phyloP scores from a whole-genome alignment of 208 protist genomes.

The Acanthamoeba lenticulata region DNA sequence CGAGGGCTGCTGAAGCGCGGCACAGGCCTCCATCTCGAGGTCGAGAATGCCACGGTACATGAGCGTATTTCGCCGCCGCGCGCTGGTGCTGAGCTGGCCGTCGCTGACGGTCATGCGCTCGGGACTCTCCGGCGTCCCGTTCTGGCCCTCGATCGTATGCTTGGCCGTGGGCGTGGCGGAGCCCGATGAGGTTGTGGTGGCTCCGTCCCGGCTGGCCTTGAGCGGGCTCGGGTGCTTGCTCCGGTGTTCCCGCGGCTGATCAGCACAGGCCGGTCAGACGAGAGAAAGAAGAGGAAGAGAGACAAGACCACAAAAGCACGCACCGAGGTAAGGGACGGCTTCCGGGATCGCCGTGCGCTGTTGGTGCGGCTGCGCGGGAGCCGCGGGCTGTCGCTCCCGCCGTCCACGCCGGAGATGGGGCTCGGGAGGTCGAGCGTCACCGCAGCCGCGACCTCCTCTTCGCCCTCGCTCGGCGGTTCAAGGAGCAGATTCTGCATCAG shows the following conservation, averaged over 20 bases:
- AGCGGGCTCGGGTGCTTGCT: neutral
- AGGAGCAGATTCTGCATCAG: slow-evolving; percentile 29
- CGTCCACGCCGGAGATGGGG: neutral
- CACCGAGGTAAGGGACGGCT: neutral
- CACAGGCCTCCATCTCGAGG: neutral
- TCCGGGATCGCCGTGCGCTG: neutral
- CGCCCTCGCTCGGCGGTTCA: neutral
- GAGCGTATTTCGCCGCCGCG: neutral
- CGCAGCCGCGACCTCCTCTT: neutral
- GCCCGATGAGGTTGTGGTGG: too few species aligned
- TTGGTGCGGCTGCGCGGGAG: neutral
- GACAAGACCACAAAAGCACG: neutral
- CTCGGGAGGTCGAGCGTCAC: neutral
- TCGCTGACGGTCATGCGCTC: neutral
- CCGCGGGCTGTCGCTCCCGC: neutral
- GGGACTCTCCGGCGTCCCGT: neutral
- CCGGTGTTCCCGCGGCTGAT: neutral
- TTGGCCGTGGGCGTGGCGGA: neutral
- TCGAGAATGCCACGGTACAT: neutral
- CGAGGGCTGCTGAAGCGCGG: neutral
- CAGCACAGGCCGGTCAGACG: neutral
- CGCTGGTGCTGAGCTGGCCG: neutral
- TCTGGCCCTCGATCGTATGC: neutral
- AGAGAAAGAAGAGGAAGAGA: neutral
- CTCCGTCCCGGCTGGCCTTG: slow-evolving; percentile 6